Evolutionary conservation across 2,329 filamentous ascomycete genomes (phyloP), one percentile per base, ranked within the genome.

Genomic region (Fusarium nelsonii): DNA sequence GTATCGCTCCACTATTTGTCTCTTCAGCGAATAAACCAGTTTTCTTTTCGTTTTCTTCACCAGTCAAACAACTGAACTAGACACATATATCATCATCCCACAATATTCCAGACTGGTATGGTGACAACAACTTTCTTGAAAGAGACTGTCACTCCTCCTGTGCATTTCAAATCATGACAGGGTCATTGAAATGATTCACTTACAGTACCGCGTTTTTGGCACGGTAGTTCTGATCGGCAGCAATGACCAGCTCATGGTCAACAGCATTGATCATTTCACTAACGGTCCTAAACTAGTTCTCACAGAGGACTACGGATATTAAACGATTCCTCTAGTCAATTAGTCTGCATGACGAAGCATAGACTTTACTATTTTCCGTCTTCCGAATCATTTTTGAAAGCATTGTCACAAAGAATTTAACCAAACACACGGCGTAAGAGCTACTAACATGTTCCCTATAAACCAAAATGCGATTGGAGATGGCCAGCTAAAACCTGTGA

Each of bases 1-100:
- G 44, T 57, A 63, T 44, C 18, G n/a, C 48, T n/a, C 68, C 67
- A 63, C 53, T 65, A 39, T 49, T 45, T 54, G n/a, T 30, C 10
- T 18, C 23, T 20, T 15, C 16, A 14, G 43, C 43, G n/a, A 45
- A 45, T 45, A 3, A 45, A 45, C 20, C 30, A 11, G 10, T 26
- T 44, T 44, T 7, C 6, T 44, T 14, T 18, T 30, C 30, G 8
- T 30, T 30, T 30, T 30, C 30, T 30, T 30, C 10, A 30, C 30
- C 7, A 30, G 30, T 30, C 30, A 30, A 11, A 30, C 30, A 65
- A 60, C 58, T 32, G 43, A 39, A 50, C 63, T 30, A 23, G 23
- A 23, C 23, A 40, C 20, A 49, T 59, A 59, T 48, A 63, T 41
- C 33, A 20, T 28, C 48, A 23, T 51, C 48, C 23, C 48, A 40